Conservation (phyloP, 2,329 filamentous ascomycete species). For the Didymosphaeria variabile region DNA sequence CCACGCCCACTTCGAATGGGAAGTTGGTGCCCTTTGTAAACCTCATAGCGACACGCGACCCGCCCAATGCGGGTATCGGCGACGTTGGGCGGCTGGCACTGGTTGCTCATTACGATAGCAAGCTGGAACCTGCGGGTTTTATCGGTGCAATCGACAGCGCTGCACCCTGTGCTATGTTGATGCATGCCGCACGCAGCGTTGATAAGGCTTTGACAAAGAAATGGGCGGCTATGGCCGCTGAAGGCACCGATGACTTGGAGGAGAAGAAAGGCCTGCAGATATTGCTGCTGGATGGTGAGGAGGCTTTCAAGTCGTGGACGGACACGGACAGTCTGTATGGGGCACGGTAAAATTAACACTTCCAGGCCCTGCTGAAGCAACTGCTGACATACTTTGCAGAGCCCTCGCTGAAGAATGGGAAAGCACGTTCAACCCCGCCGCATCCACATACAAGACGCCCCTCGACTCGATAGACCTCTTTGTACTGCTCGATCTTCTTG, state of each 20-base stretch:
- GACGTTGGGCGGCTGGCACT: slow-evolving; percentile 85
- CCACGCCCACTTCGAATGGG: slow-evolving; percentile 78
- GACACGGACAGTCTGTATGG: slow-evolving; percentile 88
- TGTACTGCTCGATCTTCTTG: slow-evolving; percentile 87
- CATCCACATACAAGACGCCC: slow-evolving; percentile 77
- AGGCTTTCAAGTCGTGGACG: slow-evolving; percentile 86
- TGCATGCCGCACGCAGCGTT: slow-evolving; percentile 84
- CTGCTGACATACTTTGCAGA: slow-evolving; percentile 33
- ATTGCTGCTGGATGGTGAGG: slow-evolving; percentile 90
- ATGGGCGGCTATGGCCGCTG: slow-evolving; percentile 73
- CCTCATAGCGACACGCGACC: slow-evolving; percentile 88
- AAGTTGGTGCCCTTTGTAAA: slow-evolving; percentile 84
- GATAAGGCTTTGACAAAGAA: slow-evolving; percentile 84
- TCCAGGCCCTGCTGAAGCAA: neutral
- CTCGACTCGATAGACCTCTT: slow-evolving; percentile 88
- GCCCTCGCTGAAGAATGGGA: slow-evolving; percentile 89
- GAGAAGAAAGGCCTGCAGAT: slow-evolving; percentile 88
- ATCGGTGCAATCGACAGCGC: slow-evolving; percentile 95
- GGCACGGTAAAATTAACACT: slow-evolving; percentile 67
- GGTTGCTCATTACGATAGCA: slow-evolving; percentile 94
- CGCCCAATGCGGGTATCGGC: slow-evolving; percentile 77
- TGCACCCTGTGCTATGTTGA: slow-evolving; percentile 90
- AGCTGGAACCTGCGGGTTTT: slow-evolving; percentile 82
- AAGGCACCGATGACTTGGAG: slow-evolving; percentile 64
- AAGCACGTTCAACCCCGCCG: slow-evolving; percentile 69